A percentile compares a stretch with the other conserved stretches of the same genome.
Conservation (phyloP, 768 basidiomycete species). For the Auricularia auricula-judae region DNA sequence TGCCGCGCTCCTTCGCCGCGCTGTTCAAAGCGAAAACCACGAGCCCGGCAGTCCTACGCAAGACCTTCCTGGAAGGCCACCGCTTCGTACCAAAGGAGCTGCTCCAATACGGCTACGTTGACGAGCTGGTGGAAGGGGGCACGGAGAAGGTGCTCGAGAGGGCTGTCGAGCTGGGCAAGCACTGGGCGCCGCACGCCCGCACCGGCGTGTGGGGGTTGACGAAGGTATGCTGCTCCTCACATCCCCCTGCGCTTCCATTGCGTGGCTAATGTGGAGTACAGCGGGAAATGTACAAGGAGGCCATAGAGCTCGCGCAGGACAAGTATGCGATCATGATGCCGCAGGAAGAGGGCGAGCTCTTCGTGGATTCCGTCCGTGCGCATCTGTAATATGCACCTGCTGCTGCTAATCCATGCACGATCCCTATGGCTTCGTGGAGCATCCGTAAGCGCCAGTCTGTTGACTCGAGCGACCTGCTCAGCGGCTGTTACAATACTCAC, state of each 20-base stretch:
- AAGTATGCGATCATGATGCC: neutral
- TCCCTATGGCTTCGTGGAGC: too few species aligned
- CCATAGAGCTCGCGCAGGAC: conserved; percentile 24
- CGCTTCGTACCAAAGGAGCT: conserved; percentile 69
- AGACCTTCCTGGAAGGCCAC: conserved; percentile 70
- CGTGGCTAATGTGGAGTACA: conserved; percentile 12
- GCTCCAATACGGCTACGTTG: conserved; percentile 52
- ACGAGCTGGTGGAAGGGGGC: conserved; percentile 49
- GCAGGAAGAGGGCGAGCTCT: neutral
- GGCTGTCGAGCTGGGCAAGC: conserved; percentile 51
- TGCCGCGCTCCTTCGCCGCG: conserved; percentile 61
- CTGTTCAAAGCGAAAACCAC: conserved; percentile 57
- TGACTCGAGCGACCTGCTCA: too few species aligned
- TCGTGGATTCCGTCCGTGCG: neutral
- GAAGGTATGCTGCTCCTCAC: conserved; percentile 32
- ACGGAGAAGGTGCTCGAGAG: conserved; percentile 49
- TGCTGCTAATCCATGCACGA: too few species aligned
- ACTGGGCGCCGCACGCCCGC: conserved; percentile 38
- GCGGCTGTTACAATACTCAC: too few species aligned
- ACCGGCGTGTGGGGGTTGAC: conserved; percentile 64
- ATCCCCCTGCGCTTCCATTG: neutral
- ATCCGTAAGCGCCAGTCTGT: too few species aligned
- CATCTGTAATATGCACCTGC: neutral
- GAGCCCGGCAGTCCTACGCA: conserved; percentile 46
- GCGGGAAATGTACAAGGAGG: conserved; percentile 46